Base-by-base conservation (phyloP, 2,329 filamentous ascomycete species). In the Pezicula carpinea region DNA sequence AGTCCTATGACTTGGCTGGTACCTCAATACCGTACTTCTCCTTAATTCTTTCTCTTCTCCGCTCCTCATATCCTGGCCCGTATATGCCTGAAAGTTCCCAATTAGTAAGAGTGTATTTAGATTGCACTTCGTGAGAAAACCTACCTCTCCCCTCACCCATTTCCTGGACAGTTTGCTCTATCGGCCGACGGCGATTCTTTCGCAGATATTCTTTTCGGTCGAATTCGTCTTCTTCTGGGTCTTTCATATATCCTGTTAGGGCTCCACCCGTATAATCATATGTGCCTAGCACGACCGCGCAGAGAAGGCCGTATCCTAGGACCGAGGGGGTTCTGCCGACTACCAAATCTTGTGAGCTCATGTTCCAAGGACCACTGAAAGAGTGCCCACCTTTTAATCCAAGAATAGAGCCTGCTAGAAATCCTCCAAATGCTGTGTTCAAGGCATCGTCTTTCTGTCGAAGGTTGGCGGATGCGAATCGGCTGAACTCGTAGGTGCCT, bases 61-160 rank as follows among this genome's bases (percentile, higher is more conserved):
- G 71, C 70, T 88, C 82, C 46, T 78, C 79, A 58, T 85, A 88
- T 22, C 82, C 83, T 17, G 81, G 79, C 17, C 69, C 81, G 57
- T 82, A 80, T 54, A 88, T 81, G 43, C 83, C 84, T 87, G n/a
- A n/a, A 55, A 19, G 26, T 31, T 21, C 22, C 35, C 39, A n/a
- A 39, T 52, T 53, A 51, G 50, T 21, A 23, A 46, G 8, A 17
- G 26, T 11, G 10, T 29, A 29, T 29, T 10, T 42, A 19, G 18
- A 43, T 11, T 8, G 22, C 26, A 38, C 26, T 36, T 22, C 39
- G 14, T 36, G 17, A 29, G 15, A 32, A 7, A 45, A 69, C 66
- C 55, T 74, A 87, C 84, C 84, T 76, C 84, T 74, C 59, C 83
- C 82, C 68, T 89, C 85, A 39, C 84, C 85, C 49, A 88, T 56